Evolutionary conservation across 2,329 filamentous ascomycete genomes (phyloP).

Genomic region (Apiospora hydei): DNA sequence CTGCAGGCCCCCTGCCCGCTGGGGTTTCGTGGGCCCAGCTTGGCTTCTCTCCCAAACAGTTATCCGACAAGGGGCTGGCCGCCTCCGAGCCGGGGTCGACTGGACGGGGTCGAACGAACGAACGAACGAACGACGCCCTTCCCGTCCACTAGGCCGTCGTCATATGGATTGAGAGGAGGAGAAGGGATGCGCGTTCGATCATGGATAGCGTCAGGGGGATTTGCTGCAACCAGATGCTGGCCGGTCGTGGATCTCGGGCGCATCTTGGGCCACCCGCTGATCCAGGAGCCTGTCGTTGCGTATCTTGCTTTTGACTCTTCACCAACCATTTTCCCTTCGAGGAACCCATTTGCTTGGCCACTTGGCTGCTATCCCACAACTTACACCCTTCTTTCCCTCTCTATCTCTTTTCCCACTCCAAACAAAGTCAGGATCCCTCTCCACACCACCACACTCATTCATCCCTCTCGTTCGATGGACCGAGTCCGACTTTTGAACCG

Average conservation of each 20-base stretch:
- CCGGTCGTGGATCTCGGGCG: neutral
- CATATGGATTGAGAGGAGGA: neutral
- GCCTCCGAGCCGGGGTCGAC: constrained; percentile 4
- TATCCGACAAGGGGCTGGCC: constrained; percentile 20
- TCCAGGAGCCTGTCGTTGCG: neutral
- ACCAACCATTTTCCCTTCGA: constrained; percentile 30
- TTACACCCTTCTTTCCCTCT: neutral
- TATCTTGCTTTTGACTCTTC: constrained; percentile 35
- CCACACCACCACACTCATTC: constrained; percentile 29
- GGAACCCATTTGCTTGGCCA: constrained; percentile 29
- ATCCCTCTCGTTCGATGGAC: constrained; percentile 24
- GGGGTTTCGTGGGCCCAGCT: constrained; percentile 12
- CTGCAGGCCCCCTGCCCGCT: neutral
- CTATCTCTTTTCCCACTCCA: constrained; percentile 32
- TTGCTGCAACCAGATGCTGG: neutral
- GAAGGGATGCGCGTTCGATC: neutral
- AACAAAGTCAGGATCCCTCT: constrained; percentile 27
- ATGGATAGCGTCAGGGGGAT: constrained; percentile 33
- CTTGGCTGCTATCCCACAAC: constrained; percentile 31
- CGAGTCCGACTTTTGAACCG: constrained; percentile 21
- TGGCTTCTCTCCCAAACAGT: constrained; percentile 16
- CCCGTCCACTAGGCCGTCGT: neutral
- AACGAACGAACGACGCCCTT: neutral
- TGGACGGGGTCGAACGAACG: neutral
- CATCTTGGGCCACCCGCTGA: constrained; percentile 12